These are phyloP conservation scores for Roridomyces roridus DNA, from an alignment of 768 basidiomycete species.

Conservation along the genomic window DNA sequence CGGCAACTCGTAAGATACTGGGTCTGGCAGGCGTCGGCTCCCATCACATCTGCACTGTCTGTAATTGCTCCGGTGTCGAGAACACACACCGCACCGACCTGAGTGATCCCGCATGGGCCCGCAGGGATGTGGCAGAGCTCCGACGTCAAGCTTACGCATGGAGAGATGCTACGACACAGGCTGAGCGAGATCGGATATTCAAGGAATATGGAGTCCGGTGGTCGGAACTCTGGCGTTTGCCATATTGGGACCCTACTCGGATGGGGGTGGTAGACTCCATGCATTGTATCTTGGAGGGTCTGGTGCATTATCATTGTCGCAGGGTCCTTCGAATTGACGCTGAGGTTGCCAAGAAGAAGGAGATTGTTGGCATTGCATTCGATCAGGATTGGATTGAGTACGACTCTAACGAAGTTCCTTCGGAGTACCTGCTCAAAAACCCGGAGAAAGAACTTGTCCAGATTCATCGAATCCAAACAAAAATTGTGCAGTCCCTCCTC, in stretches of 20 bases:
- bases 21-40: constrained; percentile 28
- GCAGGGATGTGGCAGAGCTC: not conserved
- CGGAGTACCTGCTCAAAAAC: constrained; percentile 8
- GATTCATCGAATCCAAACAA: constrained; percentile 10
- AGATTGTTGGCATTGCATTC: constrained; percentile 7
- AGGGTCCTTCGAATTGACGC: too few species aligned
- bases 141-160: constrained; percentile 1
- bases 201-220: constrained; percentile 22
- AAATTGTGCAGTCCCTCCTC: constrained; percentile 11
- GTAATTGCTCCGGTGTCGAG: constrained; percentile 25
- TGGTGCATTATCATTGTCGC: too few species aligned
- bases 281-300: constrained; percentile 37
- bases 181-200: constrained; percentile 23
- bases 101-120: constrained; percentile 18
- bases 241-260: constrained; percentile 35
- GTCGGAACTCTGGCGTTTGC: constrained; percentile 32
- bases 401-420: constrained; percentile 11
- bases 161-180: constrained; percentile 12
- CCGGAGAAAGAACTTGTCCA: constrained; percentile 4
- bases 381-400: constrained; percentile 18
- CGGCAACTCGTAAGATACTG: constrained; percentile 30
- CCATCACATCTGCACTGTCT: constrained; percentile 34
- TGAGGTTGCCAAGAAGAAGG: too few species aligned
- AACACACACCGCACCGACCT: constrained; percentile 18
- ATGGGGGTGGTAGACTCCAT: constrained; percentile 38